Conservation (phyloP, 108 stramenopile species). For the Nannochloropsis oceanica region DNA sequence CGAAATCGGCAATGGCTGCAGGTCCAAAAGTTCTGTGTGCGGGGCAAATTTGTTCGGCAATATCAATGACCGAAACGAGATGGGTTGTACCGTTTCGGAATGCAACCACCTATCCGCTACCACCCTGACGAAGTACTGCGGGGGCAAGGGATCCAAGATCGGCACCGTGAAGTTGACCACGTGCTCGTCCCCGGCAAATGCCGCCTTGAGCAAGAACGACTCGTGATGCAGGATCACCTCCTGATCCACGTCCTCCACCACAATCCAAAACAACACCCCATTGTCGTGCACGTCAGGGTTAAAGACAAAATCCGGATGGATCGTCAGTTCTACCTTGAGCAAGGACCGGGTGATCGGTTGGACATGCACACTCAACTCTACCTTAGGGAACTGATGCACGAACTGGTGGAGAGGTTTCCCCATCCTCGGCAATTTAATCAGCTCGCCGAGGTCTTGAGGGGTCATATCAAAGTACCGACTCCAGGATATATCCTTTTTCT, state of each 20-base stretch:
- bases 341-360: slow-evolving; percentile 92
- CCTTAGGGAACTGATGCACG: slow-evolving; percentile 85
- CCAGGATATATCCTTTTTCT: slow-evolving; percentile 93
- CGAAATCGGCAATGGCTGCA: slow-evolving; percentile 74
- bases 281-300: slow-evolving; percentile 73
- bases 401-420: slow-evolving; percentile 86
- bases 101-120: slow-evolving; percentile 92
- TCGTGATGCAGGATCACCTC: slow-evolving; percentile 89
- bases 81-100: slow-evolving; percentile 66
- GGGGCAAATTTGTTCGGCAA: slow-evolving; percentile 88
- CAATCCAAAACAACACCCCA: slow-evolving; percentile 70
- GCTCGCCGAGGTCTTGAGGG: slow-evolving; percentile 86
- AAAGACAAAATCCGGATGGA: slow-evolving; percentile 79
- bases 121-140: slow-evolving; percentile 75
- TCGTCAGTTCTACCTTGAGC: slow-evolving; percentile 73
- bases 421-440: slow-evolving; percentile 93
- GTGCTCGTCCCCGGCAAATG: slow-evolving; percentile 66
- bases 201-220: slow-evolving; percentile 58
- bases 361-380: slow-evolving; percentile 80
- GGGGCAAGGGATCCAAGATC: slow-evolving; percentile 82
- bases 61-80: slow-evolving; percentile 87
- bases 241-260: slow-evolving; percentile 93
- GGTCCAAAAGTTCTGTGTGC: slow-evolving; percentile 86
- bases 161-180: slow-evolving; percentile 75
- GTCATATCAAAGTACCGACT: slow-evolving; percentile 79